phyloP scores from a whole-genome alignment of 805 yeast genomes.

The Monosporozyma servazzii region DNA sequence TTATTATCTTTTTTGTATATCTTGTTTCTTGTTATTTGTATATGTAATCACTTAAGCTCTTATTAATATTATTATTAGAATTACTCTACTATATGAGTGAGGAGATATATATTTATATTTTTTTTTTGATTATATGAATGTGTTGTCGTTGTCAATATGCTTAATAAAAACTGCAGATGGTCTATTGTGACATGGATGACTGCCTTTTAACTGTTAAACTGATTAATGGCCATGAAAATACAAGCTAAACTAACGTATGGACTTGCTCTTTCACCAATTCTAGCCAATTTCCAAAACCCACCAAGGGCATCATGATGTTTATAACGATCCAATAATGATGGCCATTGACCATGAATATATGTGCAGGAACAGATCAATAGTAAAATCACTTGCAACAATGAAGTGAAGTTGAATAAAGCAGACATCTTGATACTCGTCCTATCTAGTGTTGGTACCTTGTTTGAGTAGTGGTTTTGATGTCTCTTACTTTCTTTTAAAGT shows the following conservation, averaged over 20 bases:
- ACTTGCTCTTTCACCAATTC: slow-evolving; percentile 90
- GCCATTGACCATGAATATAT: slow-evolving; percentile 79
- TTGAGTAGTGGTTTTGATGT: neutral
- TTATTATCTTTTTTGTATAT: neutral
- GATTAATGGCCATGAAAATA: slow-evolving; percentile 72
- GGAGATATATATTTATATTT: neutral
- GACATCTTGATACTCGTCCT: slow-evolving; percentile 40
- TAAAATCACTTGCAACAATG: slow-evolving; percentile 80
- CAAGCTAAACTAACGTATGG: slow-evolving; percentile 90
- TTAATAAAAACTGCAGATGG: neutral
- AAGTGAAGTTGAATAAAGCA: slow-evolving; percentile 88
- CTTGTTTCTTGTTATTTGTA: neutral
- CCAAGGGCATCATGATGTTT: slow-evolving; percentile 50
- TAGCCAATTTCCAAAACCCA: slow-evolving; percentile 88
- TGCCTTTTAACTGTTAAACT: slow-evolving; percentile 30
- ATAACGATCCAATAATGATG: slow-evolving; percentile 65
- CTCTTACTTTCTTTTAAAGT: neutral
- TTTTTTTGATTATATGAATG: neutral
- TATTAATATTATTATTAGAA: neutral
- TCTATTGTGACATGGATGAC: neutral
- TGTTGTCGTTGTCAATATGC: neutral
- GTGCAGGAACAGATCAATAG: slow-evolving; percentile 86
- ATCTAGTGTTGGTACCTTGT: neutral
- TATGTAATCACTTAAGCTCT: neutral
- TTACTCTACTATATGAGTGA: neutral